Base-by-base conservation (phyloP, 2,329 filamentous ascomycete species). In the Trichoderma endophyticum region DNA sequence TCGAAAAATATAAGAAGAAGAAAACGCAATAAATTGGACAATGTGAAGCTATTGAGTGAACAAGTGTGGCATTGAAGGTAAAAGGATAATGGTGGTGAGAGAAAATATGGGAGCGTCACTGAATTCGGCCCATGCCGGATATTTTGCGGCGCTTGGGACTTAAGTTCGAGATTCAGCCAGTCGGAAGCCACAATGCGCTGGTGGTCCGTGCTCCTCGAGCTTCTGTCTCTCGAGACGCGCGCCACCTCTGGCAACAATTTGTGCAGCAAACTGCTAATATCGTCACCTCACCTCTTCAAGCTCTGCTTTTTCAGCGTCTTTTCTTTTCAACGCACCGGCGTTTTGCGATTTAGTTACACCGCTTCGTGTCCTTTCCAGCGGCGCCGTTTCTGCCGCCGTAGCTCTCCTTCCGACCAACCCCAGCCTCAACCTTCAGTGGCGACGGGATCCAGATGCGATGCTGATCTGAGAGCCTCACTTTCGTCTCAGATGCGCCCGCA, bases 191-290 rank as follows among this genome's bases (percentile, higher is more conserved):
- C 57, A 69, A 51, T 57, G 18, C 36, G 54, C 54, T 54, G 48
- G 12, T 73, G 71, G 71, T 57, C 71, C 69, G 71, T 73, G 71
- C 71, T 71, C 28, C 56, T 61, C 43, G 63, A 73, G 71, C 71
- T 73, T 71, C 62, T 71, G 56, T 71, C 43, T 57, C 26, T 39
- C 32, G 71, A 73, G 71, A 73, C 71, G 71, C 71, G 71, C 71
- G 61, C 61, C 71, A 51, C 67, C 60, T 34, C 67, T 56, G 30
- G 36, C 57, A 28, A 43, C 61, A 39, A 66, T 51, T 51, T 67
- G 39, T 68, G 26, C 28, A 68, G 56, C 70, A 57, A 34, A 28
- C 36, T 51, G 26, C 48, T 21, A 24, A 21, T 26, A 56, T 56
- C 30, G 48, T 21, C 56, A 28, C 36, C n/a, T 54, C 48, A 57